phyloP scores from a whole-genome alignment of 164 flowering plant species.

The Piper longum region DNA sequence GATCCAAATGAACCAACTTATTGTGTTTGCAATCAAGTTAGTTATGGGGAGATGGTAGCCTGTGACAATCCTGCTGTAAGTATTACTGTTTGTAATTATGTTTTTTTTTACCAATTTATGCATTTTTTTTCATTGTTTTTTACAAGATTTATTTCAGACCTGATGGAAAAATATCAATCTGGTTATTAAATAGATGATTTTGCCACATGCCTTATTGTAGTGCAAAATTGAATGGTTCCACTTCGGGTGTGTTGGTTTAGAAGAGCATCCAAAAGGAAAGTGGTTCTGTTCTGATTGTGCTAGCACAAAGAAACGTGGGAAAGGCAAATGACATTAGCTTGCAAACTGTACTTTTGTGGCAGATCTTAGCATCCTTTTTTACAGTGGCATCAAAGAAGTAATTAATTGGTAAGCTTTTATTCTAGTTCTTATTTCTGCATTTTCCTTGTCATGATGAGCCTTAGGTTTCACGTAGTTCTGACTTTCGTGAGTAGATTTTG shows the following conservation, averaged over 20 bases:
- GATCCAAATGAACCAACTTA: conserved; percentile 98
- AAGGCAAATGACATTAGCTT: too few relatives aligned
- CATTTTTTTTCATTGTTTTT: not conserved
- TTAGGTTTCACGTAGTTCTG: not conserved
- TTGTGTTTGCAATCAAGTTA: conserved; percentile 94
- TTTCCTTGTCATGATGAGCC: not conserved
- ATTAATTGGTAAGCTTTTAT: not conserved
- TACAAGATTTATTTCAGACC: too few relatives aligned
- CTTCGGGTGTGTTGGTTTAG: conserved; percentile 81
- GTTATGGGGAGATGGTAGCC: conserved; percentile 97
- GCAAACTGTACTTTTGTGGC: not conserved
- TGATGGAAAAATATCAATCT: too few relatives aligned
- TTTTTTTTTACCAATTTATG: too few relatives aligned
- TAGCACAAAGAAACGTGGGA: conserved; percentile 12
- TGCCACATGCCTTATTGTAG: conserved; percentile 19
- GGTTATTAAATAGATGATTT: not conserved
- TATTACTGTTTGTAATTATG: not conserved
- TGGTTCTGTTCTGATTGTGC: conserved; percentile 84
- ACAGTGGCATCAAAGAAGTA: not conserved
- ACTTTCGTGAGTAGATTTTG: not conserved
- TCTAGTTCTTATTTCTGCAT: not conserved
- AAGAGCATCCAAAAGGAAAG: conserved; percentile 78
- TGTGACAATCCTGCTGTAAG: conserved; percentile 82
- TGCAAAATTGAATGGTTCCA: conserved; percentile 99
- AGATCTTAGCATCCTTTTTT: not conserved